These are phyloP conservation scores for Talaromyces pinophilus DNA, from an alignment of 2,329 filamentous ascomycete species.

Conservation along the genomic window DNA sequence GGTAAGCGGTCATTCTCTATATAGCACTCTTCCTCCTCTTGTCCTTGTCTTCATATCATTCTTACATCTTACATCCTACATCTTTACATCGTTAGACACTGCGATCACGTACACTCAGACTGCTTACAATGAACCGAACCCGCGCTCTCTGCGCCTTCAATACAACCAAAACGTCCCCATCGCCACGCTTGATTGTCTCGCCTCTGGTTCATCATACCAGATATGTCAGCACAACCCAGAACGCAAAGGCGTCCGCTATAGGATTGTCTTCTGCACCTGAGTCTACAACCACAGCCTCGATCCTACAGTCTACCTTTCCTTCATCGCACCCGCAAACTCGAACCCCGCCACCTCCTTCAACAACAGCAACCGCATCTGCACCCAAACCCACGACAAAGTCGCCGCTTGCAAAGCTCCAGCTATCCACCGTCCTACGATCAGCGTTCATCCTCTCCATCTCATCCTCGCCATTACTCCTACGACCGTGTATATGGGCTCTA, in stretches of 20 bases:
- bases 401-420: slow-evolving; percentile 39
- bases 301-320: slow-evolving; percentile 14
- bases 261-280: slow-evolving; percentile 7
- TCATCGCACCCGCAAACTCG: slow-evolving; percentile 7
- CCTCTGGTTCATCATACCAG: not conserved
- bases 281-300: not conserved
- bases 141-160: slow-evolving; percentile 16
- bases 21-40: not conserved
- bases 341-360: not conserved
- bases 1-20: slow-evolving; percentile 1
- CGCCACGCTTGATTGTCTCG: not conserved
- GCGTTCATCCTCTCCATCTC: slow-evolving; percentile 41
- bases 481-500: slow-evolving; percentile 71
- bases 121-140: slow-evolving; percentile 16
- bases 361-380: not conserved
- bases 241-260: slow-evolving; percentile 19
- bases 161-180: not conserved
- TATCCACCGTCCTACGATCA: slow-evolving; percentile 42
- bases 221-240: slow-evolving; percentile 22
- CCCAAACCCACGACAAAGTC: slow-evolving; percentile 25
- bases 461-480: slow-evolving; percentile 59
- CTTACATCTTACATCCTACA: not conserved
- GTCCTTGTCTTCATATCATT: not conserved
- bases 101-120: not conserved
- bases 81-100: not conserved